phyloP scores from a whole-genome alignment of 495 filamentous ascomycete species.

The Penicillium lividum region DNA sequence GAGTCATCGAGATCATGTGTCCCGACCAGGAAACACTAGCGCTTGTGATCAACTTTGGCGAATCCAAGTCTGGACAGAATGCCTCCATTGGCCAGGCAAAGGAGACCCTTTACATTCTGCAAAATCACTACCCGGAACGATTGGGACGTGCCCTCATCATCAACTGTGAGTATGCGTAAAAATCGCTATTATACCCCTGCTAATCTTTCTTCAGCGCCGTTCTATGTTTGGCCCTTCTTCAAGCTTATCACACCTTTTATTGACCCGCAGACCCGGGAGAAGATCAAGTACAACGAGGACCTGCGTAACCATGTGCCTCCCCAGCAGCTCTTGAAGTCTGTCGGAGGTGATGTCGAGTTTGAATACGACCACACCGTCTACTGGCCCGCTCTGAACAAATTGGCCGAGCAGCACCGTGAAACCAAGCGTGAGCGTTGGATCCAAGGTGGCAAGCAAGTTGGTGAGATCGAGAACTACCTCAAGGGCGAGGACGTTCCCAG shows the following conservation, averaged over 20 bases:
- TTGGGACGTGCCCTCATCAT: slow-evolving; percentile 85
- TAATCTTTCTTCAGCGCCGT: slow-evolving; percentile 63
- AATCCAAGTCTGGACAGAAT: slow-evolving; percentile 71
- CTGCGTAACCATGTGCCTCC: slow-evolving; percentile 73
- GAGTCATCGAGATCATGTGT: slow-evolving; percentile 82
- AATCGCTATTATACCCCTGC: neutral
- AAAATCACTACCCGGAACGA: slow-evolving; percentile 92
- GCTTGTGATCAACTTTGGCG: slow-evolving; percentile 86
- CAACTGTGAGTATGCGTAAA: slow-evolving; percentile 60
- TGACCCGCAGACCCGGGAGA: slow-evolving; percentile 85
- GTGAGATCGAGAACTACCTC: slow-evolving; percentile 81
- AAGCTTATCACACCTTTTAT: slow-evolving; percentile 95
- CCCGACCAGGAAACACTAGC: slow-evolving; percentile 82
- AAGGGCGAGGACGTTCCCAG: slow-evolving; percentile 57
- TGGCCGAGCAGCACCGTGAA: slow-evolving; percentile 62
- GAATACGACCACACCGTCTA: slow-evolving; percentile 84
- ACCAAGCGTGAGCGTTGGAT: slow-evolving; percentile 71
- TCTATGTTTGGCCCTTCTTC: slow-evolving; percentile 86
- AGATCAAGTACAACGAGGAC: slow-evolving; percentile 94
- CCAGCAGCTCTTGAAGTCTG: slow-evolving; percentile 69
- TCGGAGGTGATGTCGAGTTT: slow-evolving; percentile 65
- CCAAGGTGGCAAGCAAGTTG: slow-evolving; percentile 72
- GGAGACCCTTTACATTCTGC: slow-evolving; percentile 81
- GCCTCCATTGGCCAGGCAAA: slow-evolving; percentile 74
- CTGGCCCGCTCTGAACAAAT: slow-evolving; percentile 78